These are phyloP conservation scores for Aureobasidium lini DNA, from an alignment of 2,329 filamentous ascomycete genomes.

Conservation along the genomic window DNA sequence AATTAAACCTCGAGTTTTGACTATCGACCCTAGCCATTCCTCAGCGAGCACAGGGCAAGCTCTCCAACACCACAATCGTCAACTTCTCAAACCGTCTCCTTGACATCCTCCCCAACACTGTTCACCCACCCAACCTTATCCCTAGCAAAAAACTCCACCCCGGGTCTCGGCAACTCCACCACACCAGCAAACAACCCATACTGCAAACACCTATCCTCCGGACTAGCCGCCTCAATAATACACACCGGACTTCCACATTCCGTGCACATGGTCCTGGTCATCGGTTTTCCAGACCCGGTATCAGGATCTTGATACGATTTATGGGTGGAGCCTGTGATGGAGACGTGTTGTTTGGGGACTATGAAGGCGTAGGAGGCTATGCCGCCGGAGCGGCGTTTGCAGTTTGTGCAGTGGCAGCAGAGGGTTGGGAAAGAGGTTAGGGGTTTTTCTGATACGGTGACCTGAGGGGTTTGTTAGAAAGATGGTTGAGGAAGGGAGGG, in stretches of 20 bases:
- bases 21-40: no score
- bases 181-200: conserved; percentile 18
- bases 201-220: conserved; percentile 18
- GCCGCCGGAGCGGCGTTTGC: conserved; percentile 18
- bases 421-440: conserved; percentile 12
- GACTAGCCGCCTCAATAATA: conserved; percentile 17
- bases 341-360: conserved; percentile 16
- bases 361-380: conserved; percentile 19
- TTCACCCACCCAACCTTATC: conserved; percentile 16
- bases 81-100: not conserved
- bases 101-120: conserved; percentile 16
- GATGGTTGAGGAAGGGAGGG: no score
- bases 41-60: no score
- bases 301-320: conserved; percentile 13
- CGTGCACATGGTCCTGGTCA: conserved; percentile 17
- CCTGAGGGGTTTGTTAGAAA: not conserved
- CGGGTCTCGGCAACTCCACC: conserved; percentile 15
- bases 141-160: conserved; percentile 18
- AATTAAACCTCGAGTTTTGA: no score
- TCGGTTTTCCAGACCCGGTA: conserved; percentile 18
- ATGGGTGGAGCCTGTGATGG: conserved; percentile 14
- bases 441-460: not conserved
- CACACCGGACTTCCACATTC: conserved; percentile 18
- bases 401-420: conserved; percentile 18
- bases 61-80: no score